Evolutionary conservation across 2,329 filamentous ascomycete species (phyloP).

Genomic region (Colletotrichum agaves): DNA sequence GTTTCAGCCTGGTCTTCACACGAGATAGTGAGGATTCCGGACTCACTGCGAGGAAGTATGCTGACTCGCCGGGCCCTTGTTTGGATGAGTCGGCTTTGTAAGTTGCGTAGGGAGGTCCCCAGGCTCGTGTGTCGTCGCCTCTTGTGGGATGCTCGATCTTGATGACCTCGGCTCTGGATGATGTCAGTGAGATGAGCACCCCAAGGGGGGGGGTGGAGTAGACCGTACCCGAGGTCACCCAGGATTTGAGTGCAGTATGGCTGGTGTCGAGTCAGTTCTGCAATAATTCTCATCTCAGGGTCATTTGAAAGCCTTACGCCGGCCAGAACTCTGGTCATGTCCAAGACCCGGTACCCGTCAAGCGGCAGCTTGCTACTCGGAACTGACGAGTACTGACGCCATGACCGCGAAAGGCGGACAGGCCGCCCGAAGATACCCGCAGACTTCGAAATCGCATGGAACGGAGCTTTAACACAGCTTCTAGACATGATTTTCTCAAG

Average conservation of each 20-base stretch:
- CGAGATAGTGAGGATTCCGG: background rate
- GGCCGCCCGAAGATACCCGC: background rate
- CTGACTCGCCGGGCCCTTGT: constrained; percentile 86
- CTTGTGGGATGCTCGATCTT: constrained; percentile 94
- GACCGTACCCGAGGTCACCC: constrained; percentile 87
- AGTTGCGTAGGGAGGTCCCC: constrained; percentile 93
- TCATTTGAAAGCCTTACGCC: constrained; percentile 70
- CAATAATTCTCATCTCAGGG: background rate
- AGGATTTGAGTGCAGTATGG: constrained; percentile 98
- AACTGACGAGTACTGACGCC: constrained; percentile 46
- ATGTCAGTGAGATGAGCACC: constrained; percentile 42
- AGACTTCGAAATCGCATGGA: background rate
- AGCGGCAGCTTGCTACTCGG: constrained; percentile 67
- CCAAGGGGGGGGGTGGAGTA: constrained; percentile 33
- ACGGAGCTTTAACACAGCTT: background rate
- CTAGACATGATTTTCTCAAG: background rate
- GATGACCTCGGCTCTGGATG: constrained; percentile 83
- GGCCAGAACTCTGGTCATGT: constrained; percentile 96
- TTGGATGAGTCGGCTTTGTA: constrained; percentile 71
- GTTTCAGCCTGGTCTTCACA: background rate
- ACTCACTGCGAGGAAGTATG: constrained; percentile 89
- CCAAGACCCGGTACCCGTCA: constrained; percentile 87
- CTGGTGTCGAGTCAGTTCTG: constrained; percentile 56
- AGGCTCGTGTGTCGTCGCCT: constrained; percentile 94
- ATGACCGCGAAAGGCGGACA: constrained; percentile 13